These are phyloP conservation scores for Fraxinus nigra DNA, from an alignment of 305 asterid species.

Conservation along the genomic window DNA sequence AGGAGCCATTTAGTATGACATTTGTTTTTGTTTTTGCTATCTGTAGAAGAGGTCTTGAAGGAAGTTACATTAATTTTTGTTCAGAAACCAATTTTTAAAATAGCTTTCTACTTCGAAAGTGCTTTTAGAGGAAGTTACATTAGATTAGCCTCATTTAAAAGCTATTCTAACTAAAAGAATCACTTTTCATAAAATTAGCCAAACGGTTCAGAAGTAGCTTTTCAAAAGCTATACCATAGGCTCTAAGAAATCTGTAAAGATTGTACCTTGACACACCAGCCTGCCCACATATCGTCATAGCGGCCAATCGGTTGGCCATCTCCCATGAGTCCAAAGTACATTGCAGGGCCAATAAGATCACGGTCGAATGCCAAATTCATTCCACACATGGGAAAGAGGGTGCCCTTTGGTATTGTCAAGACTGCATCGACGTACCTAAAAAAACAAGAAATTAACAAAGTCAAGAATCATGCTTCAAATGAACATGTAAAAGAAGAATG, in stretches of 20 bases:
- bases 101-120: too few species aligned
- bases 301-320: conserved; percentile 58
- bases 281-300: conserved; percentile 61
- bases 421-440: conserved; percentile 52
- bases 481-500: neutral
- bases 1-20: too few species aligned
- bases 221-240: neutral
- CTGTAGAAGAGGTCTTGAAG: too few species aligned
- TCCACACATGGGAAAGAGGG: conserved; percentile 54
- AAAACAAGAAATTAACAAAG: neutral
- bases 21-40: too few species aligned
- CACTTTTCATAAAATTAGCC: neutral
- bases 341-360: conserved; percentile 50
- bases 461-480: neutral
- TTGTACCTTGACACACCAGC: conserved; percentile 50
- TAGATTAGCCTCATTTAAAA: too few species aligned
- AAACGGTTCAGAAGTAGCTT: neutral
- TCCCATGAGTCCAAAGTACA: conserved; percentile 62
- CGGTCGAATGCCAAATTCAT: conserved; percentile 52
- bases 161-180: neutral
- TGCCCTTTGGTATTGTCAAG: conserved; percentile 52
- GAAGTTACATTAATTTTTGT: too few species aligned
- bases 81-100: too few species aligned
- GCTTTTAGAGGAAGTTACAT: too few species aligned
- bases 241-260: neutral